Base-by-base conservation (phyloP, 768 basidiomycete genomes). In the Amanita jacksonii region DNA sequence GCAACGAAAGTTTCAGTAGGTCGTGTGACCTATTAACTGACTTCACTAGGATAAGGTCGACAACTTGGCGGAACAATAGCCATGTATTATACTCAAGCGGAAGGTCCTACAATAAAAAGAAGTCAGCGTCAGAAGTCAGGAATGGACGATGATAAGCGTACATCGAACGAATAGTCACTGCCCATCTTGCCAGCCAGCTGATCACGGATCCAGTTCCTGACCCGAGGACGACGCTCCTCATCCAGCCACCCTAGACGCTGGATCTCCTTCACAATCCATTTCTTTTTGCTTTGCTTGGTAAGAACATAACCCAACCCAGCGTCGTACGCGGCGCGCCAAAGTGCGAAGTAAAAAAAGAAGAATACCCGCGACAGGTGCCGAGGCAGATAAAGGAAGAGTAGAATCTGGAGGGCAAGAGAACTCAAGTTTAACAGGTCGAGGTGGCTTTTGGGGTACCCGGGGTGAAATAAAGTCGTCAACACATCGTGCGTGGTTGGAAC, bases 21-120 rank as follows among this genome's bases (percentile, higher is more conserved):
- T 5, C 4, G 5, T 42, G 41, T 13, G n/a, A n/a, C n/a, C n/a
- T n/a, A n/a, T n/a, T n/a, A n/a, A 74, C 81, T 42, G 51, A 96
- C 91, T 98, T 98, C 57, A 98, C 74, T 32, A 99, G 73, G 55
- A 98, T 97, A 20, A 96, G 77, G 62, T 98, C 94, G 16, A 98
- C 94, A n/a, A 79, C 67, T 61, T 96, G 91, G 39, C 94, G 80
- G 62, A 97, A 99, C 47, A 97, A 72, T 23, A 99, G 70, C 96
- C 94, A 99, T 0, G 88, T 77, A 54, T 97, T 98, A 63, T 94
- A 97, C 61, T 97, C 93, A 30, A 90, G 58, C 0, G 93, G 93
- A 12, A 94, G 73, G 40, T 85, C 79, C 89, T 92, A 36, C 31
- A 5, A 20, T 44, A 15, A 46, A 31, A 36, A 42, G 27, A 32